Percentiles rank a stretch among this genome's conserved stretches.
Conservation (phyloP, 352 stramenopile species). For the Phytophthora citrophthora region DNA sequence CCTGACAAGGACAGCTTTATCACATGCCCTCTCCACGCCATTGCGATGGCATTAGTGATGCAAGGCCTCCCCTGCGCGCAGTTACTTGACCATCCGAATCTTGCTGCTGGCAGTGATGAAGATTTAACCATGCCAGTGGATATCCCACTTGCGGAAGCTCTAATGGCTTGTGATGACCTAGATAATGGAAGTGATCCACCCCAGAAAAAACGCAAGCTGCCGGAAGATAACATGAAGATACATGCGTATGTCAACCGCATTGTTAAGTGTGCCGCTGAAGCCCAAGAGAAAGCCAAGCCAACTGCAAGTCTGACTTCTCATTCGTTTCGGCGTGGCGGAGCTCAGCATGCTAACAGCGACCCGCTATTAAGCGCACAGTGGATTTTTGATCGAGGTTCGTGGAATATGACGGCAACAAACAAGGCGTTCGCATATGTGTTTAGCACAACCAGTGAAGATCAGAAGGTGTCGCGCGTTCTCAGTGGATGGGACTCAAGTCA, state of each 20-base stretch:
- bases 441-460: constrained; percentile 6
- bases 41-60: constrained; percentile 7
- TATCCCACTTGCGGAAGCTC: not conserved
- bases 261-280: constrained; percentile 8
- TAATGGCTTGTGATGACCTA: not conserved
- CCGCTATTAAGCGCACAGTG: not conserved
- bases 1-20: constrained; percentile 3
- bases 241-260: too few relatives aligned
- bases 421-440: constrained; percentile 12
- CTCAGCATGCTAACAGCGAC: constrained; percentile 3
- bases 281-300: not conserved
- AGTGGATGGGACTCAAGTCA: not conserved
- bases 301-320: not conserved
- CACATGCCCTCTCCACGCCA: not conserved
- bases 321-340: constrained; percentile 1
- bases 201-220: too few relatives aligned
- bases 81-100: not conserved
- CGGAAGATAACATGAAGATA: too few relatives aligned
- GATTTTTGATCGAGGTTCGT: constrained; percentile 8
- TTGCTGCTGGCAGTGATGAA: too few relatives aligned
- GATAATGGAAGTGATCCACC: too few relatives aligned
- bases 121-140: not conserved
- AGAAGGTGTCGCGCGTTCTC: not conserved
- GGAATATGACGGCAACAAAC: constrained; percentile 9
- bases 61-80: not conserved